Evolutionary conservation across 1,284 basidiomycete species (phyloP).

Genomic region (Melampsora larici-populina): DNA sequence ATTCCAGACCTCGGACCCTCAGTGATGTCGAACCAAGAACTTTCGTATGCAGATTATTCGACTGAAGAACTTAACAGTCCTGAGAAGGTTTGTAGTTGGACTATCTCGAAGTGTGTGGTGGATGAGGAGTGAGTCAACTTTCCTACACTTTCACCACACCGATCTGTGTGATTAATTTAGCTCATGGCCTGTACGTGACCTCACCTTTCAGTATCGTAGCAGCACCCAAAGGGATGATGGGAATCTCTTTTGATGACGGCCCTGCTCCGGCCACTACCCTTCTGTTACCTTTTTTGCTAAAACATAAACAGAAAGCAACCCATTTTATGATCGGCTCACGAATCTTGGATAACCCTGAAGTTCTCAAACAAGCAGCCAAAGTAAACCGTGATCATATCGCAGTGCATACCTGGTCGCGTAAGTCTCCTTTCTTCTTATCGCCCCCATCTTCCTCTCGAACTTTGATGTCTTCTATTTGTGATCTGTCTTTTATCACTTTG

Average conservation of each 20-base stretch:
- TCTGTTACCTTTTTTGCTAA: slow-evolving; percentile 31
- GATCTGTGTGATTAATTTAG: not conserved
- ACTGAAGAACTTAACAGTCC: slow-evolving; percentile 1
- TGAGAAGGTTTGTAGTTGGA: slow-evolving; percentile 38
- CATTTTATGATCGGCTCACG: slow-evolving; percentile 79
- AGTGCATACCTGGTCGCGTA: slow-evolving; percentile 61
- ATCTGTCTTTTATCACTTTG: not conserved
- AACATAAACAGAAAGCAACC: slow-evolving; percentile 65
- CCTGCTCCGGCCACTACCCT: slow-evolving; percentile 20
- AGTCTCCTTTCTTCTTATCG: slow-evolving; percentile 6
- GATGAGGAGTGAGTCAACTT: slow-evolving; percentile 17
- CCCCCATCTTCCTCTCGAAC: not conserved
- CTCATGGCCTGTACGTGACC: not conserved
- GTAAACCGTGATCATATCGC: slow-evolving; percentile 64
- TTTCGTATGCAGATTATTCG: slow-evolving; percentile 24
- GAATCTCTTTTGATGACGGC: slow-evolving; percentile 42
- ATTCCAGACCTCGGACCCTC: slow-evolving; percentile 67
- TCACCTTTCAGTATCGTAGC: slow-evolving; percentile 16
- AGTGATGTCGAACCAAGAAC: slow-evolving; percentile 46
- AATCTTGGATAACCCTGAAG: slow-evolving; percentile 62
- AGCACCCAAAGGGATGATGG: slow-evolving; percentile 32
- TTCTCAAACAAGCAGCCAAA: slow-evolving; percentile 61
- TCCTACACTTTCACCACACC: not conserved
- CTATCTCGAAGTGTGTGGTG: slow-evolving; percentile 31
- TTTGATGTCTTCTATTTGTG: not conserved